Evolutionary conservation across 2,329 filamentous ascomycete species (phyloP), one percentile per base, ranked within the genome.

Genomic region (Moelleriella libera): DNA sequence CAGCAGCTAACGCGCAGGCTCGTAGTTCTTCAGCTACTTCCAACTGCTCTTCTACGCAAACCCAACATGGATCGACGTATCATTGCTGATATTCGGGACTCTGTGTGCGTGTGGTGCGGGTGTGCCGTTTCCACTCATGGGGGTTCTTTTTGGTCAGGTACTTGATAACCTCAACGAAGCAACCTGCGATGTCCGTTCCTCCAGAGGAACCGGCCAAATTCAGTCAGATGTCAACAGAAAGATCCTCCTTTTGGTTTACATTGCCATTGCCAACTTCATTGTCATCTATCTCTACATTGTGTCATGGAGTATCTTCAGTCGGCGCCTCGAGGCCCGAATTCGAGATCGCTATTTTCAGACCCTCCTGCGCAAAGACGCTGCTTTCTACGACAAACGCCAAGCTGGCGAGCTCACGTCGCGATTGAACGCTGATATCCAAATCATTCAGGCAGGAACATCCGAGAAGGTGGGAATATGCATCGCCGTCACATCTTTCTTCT

Each of bases 401-500:
- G 71, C 78, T 0, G 80, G 80, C 12, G 77, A 83, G 58, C 74
- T 84, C 10, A 72, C 76, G 2, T 75, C 77, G 7, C 70, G 81
- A 14, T 71, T 86, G 42, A 80, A 80, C 56, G 70, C 71, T 47
- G 81, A 85, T 54, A 80, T 85, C 34, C 74, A 80, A 49, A 74
- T 76, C 1, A 77, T 86, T 46, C 81, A 82, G 55, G 72, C 74
- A 0, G 82, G 82, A 11, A 83, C 81, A 0, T 80, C 77, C 1
- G 82, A 85, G 60, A 86, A 86, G 59, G 80, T 83, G 12, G 81
- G 81, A 46, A 75, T 83, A 34, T 73, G 75, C 52, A 68, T 85
- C 5, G 71, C 74, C 29, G 79, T 73, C 45, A 60, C 76, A 8
- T 77, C 78, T 2, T 85, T 83, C 60, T 85, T 85, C 56, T 58